Percentiles rank a stretch among this genome's conserved stretches.
phyloP scores from a whole-genome alignment of 164 flowering plant genomes.

The Sedum album region DNA sequence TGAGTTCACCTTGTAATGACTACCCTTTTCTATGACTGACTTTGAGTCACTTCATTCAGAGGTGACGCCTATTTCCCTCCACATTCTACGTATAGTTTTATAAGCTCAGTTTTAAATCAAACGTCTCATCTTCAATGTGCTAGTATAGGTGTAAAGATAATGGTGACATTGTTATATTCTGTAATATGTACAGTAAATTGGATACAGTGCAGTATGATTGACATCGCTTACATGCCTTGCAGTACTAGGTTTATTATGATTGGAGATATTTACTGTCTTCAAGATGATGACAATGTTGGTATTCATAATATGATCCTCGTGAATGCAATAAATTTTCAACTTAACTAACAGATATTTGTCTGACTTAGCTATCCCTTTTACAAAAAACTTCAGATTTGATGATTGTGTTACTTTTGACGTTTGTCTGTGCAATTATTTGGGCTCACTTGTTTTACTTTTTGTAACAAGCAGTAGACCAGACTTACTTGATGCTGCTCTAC shows the following conservation, averaged over 20 bases:
- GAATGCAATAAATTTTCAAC: background rate
- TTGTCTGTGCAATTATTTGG: background rate
- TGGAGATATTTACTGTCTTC: background rate
- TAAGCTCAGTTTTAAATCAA: background rate
- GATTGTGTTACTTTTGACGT: background rate
- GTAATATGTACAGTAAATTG: background rate
- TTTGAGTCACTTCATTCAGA: too few species aligned
- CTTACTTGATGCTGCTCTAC: constrained; percentile 91
- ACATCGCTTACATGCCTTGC: background rate
- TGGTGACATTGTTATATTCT: background rate
- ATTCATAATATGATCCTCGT: background rate
- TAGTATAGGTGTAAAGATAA: background rate
- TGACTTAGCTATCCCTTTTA: background rate
- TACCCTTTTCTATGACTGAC: too few species aligned
- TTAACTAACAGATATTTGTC: background rate
- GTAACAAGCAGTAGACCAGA: constrained; percentile 75
- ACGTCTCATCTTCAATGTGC: background rate
- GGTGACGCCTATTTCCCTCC: too few species aligned
- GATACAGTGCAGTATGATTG: background rate
- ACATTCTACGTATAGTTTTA: too few species aligned
- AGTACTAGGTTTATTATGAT: too few species aligned
- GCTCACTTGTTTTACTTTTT: constrained; percentile 6
- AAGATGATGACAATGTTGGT: background rate
- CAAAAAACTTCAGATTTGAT: background rate
- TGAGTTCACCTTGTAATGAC: too few species aligned